Evolutionary conservation across 352 stramenopile genomes (phyloP), one percentile per base, ranked within the genome.

Genomic region (Phytophthora citricola): DNA sequence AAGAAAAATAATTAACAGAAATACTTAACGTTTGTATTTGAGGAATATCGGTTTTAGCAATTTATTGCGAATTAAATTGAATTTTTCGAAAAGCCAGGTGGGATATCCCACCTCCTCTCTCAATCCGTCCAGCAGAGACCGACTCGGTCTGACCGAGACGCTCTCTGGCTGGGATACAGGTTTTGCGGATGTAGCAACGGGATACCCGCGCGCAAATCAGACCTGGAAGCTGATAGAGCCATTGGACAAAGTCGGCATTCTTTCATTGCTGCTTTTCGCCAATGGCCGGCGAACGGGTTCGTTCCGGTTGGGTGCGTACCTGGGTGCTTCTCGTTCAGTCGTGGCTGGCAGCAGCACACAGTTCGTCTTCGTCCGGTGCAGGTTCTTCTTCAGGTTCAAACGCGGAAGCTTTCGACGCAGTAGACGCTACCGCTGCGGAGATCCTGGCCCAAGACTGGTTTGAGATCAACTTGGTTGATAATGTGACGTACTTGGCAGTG

Each of bases 381-480:
- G 24, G 36, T 24, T 14, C 34, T 24, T 71, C 31, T 22, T 22
- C 15, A 14, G 12, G 9, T 40, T 39, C 22, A 15, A 36, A 36
- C 8, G 31, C 3, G 31, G 31, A 36, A 4, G 31, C 9, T 4
- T 27, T 17, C 3, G 15, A 50, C 39, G 48, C 29, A 15, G 40
- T 44, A 3, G 65, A 53, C 11, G 39, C 22, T 40, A 66, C 61
- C 1, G 43, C 66, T 52, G 62, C 67, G 10, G 49, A 73, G 34
- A 48, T 69, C 11, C 57, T 76, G 8, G 63, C 63, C 26, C 59
- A 69, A 36, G 57, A 66, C n/a, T 82, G 74, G 74, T 77, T 82
- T 44, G 45, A 60, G 24, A 66, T 64, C 12, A 79, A 82, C 48
- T 63, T 64, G 32, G 24, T 50, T 6, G 66, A 72, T 10, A 76